Percentiles rank a stretch among this genome's conserved stretches.
These are phyloP conservation scores for Pilatotrama ljubarskyi DNA, from an alignment of 768 basidiomycete species.

Conservation along the genomic window DNA sequence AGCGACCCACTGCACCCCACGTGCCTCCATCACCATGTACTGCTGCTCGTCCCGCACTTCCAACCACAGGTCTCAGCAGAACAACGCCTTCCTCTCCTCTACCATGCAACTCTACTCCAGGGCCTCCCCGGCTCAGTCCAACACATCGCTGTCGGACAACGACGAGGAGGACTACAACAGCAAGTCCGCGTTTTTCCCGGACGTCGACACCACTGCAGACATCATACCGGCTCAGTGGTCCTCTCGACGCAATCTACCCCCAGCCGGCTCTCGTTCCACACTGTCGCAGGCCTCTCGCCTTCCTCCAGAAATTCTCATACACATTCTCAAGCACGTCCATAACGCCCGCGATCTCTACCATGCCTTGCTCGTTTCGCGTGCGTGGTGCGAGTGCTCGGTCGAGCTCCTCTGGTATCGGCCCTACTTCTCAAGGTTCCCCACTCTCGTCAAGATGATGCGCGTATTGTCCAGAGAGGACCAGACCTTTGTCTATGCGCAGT, in stretches of 20 bases:
- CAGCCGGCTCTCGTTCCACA: constrained; percentile 21
- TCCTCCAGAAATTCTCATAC: constrained; percentile 90
- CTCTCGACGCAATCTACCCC: constrained; percentile 27
- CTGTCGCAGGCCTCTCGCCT: constrained; percentile 56
- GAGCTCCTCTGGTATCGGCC: constrained; percentile 96
- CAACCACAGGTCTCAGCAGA: constrained; percentile 16
- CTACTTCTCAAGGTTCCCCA: constrained; percentile 62
- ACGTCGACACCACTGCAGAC: constrained; percentile 35
- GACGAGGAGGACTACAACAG: constrained; percentile 57
- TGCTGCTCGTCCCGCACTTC: constrained; percentile 3
- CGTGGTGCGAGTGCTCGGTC: constrained; percentile 95
- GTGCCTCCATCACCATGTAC: constrained; percentile 12
- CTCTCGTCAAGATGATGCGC: constrained; percentile 76
- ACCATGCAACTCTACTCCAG: constrained; percentile 27
- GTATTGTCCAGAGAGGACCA: constrained; percentile 63
- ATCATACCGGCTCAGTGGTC: constrained; percentile 55
- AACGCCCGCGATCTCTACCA: constrained; percentile 71
- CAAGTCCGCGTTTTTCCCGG: constrained; percentile 43
- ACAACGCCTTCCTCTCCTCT: constrained; percentile 9
- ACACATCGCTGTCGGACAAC: constrained; percentile 77
- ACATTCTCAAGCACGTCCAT: constrained; percentile 85
- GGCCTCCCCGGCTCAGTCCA: constrained; percentile 61
- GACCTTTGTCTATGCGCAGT: constrained; percentile 84
- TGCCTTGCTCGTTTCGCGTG: constrained; percentile 78
- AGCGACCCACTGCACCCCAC: background rate